phyloP scores from a whole-genome alignment of 2,329 filamentous ascomycete genomes.

The Pseudogymnoascus sp. region DNA sequence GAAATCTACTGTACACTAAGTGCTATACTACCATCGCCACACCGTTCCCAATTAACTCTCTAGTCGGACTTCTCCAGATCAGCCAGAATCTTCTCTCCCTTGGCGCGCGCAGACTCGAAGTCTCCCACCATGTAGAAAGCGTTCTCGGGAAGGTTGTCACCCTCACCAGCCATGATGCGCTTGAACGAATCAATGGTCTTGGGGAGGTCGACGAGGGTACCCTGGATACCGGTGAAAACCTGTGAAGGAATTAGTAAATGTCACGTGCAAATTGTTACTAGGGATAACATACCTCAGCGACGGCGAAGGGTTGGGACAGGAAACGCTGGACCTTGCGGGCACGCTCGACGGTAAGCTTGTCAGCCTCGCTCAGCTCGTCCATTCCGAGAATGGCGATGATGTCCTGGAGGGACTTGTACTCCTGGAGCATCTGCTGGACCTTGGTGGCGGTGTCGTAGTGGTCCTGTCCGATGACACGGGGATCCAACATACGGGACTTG shows the following conservation, averaged over 20 bases:
- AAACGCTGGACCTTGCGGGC: constrained; percentile 99
- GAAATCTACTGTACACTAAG: constrained; percentile 8
- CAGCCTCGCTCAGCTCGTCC: constrained; percentile 98
- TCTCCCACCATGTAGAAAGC: constrained; percentile 94
- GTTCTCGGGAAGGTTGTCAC: constrained; percentile 90
- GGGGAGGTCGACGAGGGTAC: constrained; percentile 95
- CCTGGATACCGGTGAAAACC: constrained; percentile 90
- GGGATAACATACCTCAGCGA: constrained; percentile 38
- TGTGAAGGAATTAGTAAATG: background rate
- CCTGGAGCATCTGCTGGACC: constrained; percentile 98
- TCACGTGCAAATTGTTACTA: background rate
- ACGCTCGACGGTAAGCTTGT: constrained; percentile 99
- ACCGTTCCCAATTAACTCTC: constrained; percentile 6
- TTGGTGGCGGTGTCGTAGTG: constrained; percentile 93
- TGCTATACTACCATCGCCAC: constrained; percentile 8
- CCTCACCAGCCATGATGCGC: constrained; percentile 83
- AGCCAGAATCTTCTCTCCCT: constrained; percentile 99
- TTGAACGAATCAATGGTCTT: constrained; percentile 97
- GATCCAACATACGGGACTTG: constrained; percentile 98
- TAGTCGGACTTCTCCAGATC: constrained; percentile 60
- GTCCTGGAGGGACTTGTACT: constrained; percentile 99
- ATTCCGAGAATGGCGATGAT: constrained; percentile 99
- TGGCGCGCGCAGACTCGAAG: constrained; percentile 81
- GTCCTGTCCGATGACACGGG: constrained; percentile 94
- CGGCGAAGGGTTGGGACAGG: constrained; percentile 98